These are phyloP conservation scores for Abrus pulchellus DNA, from an alignment of 306 rosid species.

Conservation along the genomic window DNA sequence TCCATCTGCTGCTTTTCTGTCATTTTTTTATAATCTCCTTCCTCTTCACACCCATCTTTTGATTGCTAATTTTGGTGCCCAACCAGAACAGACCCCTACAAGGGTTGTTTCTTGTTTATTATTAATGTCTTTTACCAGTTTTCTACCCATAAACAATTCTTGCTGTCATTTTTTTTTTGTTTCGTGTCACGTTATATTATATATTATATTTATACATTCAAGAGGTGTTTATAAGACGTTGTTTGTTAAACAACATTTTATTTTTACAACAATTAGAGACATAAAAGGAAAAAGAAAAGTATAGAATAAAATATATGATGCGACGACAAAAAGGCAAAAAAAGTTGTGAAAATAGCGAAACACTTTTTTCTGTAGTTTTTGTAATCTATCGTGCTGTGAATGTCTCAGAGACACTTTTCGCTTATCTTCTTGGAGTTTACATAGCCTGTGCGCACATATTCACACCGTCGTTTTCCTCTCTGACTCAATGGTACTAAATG, in stretches of 20 bases:
- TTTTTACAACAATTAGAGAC: too few relatives aligned
- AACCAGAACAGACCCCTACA: conserved; percentile 8
- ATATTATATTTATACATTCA: too few relatives aligned
- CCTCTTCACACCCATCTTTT: not conserved
- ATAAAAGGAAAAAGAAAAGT: too few relatives aligned
- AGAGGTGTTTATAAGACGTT: too few relatives aligned
- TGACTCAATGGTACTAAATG: not conserved
- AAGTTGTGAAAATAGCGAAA: too few relatives aligned
- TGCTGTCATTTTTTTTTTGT: not conserved
- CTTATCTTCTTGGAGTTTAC: conserved; percentile 57
- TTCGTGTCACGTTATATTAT: too few relatives aligned
- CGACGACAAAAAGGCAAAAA: too few relatives aligned
- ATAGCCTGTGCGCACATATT: conserved; percentile 15
- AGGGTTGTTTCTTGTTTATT: conserved; percentile 40
- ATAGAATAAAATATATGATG: too few relatives aligned
- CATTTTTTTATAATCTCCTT: not conserved
- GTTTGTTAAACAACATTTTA: too few relatives aligned
- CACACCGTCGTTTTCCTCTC: conserved; percentile 29
- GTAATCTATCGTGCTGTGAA: conserved; percentile 22
- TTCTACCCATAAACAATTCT: too few relatives aligned
- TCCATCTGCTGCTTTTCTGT: conserved; percentile 2
- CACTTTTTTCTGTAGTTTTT: not conserved
- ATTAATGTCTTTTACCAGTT: conserved; percentile 9
- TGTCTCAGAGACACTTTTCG: conserved; percentile 28
- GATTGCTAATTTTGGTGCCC: conserved; percentile 37